These are phyloP conservation scores for Fusarium virguliforme DNA, from an alignment of 2,329 filamentous ascomycete species.

Conservation along the genomic window DNA sequence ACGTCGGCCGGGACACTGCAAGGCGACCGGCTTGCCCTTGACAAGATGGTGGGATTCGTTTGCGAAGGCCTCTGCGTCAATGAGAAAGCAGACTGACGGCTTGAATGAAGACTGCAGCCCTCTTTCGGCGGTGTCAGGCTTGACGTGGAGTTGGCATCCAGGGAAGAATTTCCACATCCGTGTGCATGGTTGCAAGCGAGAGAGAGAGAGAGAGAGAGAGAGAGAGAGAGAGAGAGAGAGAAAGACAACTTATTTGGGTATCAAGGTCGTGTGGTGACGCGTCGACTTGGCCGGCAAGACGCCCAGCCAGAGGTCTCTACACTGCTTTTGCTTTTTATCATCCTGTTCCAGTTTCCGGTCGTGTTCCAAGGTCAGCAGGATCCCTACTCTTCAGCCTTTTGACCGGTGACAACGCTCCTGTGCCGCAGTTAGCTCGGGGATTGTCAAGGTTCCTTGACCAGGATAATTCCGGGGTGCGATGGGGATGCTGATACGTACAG, in stretches of 20 bases:
- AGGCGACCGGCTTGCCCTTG: too few species aligned
- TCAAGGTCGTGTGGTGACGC: neutral
- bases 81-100: too few species aligned
- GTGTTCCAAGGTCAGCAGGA: neutral
- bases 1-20: too few species aligned
- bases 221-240: too few species aligned
- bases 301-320: neutral
- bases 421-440: neutral
- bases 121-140: too few species aligned
- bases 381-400: neutral
- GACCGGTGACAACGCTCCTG: neutral
- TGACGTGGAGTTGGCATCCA: too few species aligned
- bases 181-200: too few species aligned
- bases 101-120: too few species aligned
- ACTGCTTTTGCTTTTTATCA: constrained; percentile 6
- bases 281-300: neutral
- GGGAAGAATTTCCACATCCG: too few species aligned
- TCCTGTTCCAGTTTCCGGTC: neutral
- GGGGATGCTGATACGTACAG: neutral
- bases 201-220: too few species aligned
- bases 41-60: too few species aligned
- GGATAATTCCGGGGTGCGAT: neutral
- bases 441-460: neutral
- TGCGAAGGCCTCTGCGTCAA: too few species aligned
- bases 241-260: constrained; percentile 7